These are phyloP conservation scores for Plasmodium knowlesi DNA, from an alignment of 169 alveolate genomes.

Conservation along the genomic window DNA sequence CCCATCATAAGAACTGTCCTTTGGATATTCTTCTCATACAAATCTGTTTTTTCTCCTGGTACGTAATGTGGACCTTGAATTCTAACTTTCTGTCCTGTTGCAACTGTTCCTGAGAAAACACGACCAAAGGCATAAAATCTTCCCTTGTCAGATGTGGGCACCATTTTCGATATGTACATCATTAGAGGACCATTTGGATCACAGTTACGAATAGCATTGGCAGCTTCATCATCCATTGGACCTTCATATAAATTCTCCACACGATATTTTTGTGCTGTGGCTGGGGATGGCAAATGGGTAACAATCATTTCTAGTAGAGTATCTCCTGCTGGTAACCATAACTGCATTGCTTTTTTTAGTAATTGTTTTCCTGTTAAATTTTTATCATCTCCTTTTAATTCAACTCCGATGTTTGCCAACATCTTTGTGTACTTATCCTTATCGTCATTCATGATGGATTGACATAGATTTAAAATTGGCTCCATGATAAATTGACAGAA, in stretches of 20 bases:
- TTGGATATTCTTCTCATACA: conserved; percentile 95
- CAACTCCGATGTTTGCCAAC: conserved; percentile 93
- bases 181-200: conserved; percentile 98
- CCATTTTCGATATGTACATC: conserved; percentile 99
- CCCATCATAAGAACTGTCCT: conserved; percentile 99
- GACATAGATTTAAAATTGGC: conserved; percentile 96
- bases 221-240: conserved; percentile 99
- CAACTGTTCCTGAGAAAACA: conserved; percentile 99
- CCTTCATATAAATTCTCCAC: conserved; percentile 98
- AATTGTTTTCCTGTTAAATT: conserved; percentile 96
- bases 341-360: conserved; percentile 97
- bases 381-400: conserved; percentile 96
- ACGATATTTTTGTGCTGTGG: conserved; percentile 97
- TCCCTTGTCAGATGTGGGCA: conserved; percentile 99
- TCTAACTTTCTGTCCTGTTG: conserved; percentile 98
- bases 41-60: conserved; percentile 98
- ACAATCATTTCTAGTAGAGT: conserved; percentile 98
- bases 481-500: conserved; percentile 98
- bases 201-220: conserved; percentile 96
- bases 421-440: conserved; percentile 94
- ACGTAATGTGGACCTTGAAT: conserved; percentile 99
- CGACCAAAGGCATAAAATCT: conserved; percentile 99
- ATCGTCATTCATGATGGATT: conserved; percentile 94
- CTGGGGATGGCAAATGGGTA: conserved; percentile 98
- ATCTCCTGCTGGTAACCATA: conserved; percentile 99